A percentile compares a stretch with the other conserved stretches of the same genome.
phyloP scores from a whole-genome alignment of 257 asterid genomes.

The Penstemon eatonii region DNA sequence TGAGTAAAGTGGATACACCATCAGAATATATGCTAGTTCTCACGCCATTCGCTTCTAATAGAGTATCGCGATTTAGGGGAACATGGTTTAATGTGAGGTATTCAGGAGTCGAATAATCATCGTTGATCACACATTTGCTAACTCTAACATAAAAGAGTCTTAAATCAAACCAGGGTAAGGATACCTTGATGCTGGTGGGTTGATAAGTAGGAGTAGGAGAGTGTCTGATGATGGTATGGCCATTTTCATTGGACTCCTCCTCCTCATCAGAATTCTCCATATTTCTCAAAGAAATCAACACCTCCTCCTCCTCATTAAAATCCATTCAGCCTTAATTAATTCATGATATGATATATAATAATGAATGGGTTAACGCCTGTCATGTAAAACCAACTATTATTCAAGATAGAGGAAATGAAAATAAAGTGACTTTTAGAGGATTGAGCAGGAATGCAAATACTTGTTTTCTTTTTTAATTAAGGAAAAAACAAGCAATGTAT shows the following conservation, averaged over 20 bases:
- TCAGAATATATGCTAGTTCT: constrained; percentile 61
- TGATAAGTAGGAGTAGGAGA: constrained; percentile 29
- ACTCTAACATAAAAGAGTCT: constrained; percentile 67
- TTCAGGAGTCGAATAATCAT: constrained; percentile 51
- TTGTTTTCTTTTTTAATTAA: neutral
- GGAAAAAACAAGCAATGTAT: neutral
- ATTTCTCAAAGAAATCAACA: constrained; percentile 31
- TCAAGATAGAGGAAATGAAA: neutral
- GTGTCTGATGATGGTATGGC: constrained; percentile 31
- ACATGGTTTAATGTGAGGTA: constrained; percentile 58
- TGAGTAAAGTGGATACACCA: constrained; percentile 53
- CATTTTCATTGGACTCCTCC: constrained; percentile 32
- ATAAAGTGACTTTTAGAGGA: too few species aligned
- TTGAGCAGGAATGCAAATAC: neutral
- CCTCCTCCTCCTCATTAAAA: constrained; percentile 33
- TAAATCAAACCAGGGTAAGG: constrained; percentile 68
- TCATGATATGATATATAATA: neutral
- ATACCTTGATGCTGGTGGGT: constrained; percentile 26
- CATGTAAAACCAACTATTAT: constrained; percentile 23
- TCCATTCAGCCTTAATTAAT: constrained; percentile 34
- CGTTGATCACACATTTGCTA: constrained; percentile 61
- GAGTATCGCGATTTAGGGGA: constrained; percentile 59
- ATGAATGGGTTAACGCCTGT: too few species aligned
- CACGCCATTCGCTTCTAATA: constrained; percentile 64
- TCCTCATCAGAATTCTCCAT: constrained; percentile 40